These are phyloP conservation scores for Citrus mangshanensis DNA, from an alignment of 345 rosid species.

Conservation along the genomic window DNA sequence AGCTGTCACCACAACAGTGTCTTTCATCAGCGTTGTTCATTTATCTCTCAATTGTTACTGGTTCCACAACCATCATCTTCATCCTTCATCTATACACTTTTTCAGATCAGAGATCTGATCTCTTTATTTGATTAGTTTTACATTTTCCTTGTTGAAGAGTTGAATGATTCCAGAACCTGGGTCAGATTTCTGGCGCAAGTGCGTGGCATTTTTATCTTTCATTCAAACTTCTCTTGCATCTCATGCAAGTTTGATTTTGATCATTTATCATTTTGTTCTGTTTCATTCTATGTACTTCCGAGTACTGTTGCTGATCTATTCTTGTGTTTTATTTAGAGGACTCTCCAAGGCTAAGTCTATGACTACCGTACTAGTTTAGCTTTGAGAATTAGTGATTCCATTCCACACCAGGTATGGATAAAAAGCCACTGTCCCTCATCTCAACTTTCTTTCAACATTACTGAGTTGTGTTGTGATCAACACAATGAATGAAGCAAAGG, in stretches of 20 bases:
- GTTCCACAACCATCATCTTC: neutral
- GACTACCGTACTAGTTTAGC: neutral
- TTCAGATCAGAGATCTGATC: neutral
- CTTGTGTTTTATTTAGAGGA: neutral
- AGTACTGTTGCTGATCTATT: neutral
- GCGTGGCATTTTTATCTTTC: neutral
- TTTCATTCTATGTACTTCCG: neutral
- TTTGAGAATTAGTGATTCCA: neutral
- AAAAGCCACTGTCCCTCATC: neutral
- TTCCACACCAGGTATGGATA: neutral
- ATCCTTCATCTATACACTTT: neutral
- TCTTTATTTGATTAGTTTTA: neutral
- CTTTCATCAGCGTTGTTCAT: neutral
- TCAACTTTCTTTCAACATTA: neutral
- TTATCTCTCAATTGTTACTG: neutral
- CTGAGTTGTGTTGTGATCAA: neutral
- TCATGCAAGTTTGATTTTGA: neutral
- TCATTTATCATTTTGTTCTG: neutral
- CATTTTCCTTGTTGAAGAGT: neutral
- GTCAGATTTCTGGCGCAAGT: neutral
- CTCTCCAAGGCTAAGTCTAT: neutral
- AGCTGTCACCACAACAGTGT: neutral
- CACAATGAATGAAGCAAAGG: neutral
- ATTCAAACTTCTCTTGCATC: neutral
- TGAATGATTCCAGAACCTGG: neutral